Evolutionary conservation across 73 alveolate species (phyloP).

Genomic region (Tetrahymena elliotti): DNA sequence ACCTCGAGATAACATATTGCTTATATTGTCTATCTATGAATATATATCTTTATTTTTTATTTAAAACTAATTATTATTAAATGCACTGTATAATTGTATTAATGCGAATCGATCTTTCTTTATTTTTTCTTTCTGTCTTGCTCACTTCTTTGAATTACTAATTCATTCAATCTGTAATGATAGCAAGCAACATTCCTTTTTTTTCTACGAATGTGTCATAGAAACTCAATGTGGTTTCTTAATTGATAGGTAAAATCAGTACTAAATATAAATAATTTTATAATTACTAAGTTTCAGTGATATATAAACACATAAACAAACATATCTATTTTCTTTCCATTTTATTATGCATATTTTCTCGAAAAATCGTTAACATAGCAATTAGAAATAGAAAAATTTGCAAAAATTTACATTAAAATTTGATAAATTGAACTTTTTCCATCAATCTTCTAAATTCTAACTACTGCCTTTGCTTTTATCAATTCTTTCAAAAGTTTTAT

Average conservation of each 20-base stretch:
- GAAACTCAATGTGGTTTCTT: background rate
- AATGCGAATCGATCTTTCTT: background rate
- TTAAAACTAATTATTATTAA: background rate
- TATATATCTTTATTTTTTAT: background rate
- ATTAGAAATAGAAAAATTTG: background rate
- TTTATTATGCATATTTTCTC: background rate
- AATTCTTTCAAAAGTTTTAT: background rate
- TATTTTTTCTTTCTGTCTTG: background rate
- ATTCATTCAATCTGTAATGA: background rate
- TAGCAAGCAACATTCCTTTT: background rate
- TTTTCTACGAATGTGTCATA: background rate
- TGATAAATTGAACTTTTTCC: background rate
- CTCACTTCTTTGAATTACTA: background rate
- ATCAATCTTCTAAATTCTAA: background rate
- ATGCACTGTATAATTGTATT: background rate
- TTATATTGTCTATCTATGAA: background rate
- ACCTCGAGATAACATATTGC: background rate
- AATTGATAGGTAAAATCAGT: background rate
- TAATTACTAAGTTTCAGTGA: background rate
- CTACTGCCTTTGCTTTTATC: background rate
- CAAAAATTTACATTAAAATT: background rate
- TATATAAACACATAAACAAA: no score
- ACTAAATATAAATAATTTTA: no score
- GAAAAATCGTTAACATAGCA: background rate
- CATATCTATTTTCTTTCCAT: background rate